phyloP scores from a whole-genome alignment of 768 basidiomycete genomes.

The Podaxis sp. region DNA sequence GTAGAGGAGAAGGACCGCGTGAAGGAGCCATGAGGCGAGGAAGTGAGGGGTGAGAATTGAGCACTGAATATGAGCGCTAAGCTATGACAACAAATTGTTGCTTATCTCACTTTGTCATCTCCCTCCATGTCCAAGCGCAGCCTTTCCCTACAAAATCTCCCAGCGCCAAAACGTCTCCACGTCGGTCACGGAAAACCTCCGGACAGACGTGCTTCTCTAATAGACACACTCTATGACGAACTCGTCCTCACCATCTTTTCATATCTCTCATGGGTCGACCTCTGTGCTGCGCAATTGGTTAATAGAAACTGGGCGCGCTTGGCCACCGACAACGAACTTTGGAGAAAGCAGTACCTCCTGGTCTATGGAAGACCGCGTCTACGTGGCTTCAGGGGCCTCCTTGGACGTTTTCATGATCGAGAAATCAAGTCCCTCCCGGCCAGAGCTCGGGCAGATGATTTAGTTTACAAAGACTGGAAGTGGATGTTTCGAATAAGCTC shows the following conservation, averaged over 20 bases:
- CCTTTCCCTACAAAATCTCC: conserved; percentile 49
- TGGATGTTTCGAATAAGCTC: conserved; percentile 85
- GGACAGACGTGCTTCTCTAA: conserved; percentile 38
- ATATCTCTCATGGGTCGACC: conserved; percentile 62
- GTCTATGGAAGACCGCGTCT: conserved; percentile 69
- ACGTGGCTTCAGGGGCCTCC: conserved; percentile 65
- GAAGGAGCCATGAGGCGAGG: conserved; percentile 47
- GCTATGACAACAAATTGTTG: conserved; percentile 2
- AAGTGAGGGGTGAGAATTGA: conserved; percentile 9
- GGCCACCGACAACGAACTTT: conserved; percentile 69
- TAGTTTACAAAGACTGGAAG: conserved; percentile 63
- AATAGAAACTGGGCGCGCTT: conserved; percentile 69
- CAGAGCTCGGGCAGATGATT: conserved; percentile 37
- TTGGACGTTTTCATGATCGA: conserved; percentile 54
- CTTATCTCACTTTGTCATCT: conserved; percentile 10
- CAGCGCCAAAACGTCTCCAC: conserved; percentile 58
- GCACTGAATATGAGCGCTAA: no score
- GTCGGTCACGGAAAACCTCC: conserved; percentile 17
- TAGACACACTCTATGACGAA: conserved; percentile 70
- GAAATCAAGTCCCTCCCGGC: conserved; percentile 60
- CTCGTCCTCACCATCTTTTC: conserved; percentile 75
- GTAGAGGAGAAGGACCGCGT: conserved; percentile 50
- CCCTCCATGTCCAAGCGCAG: conserved; percentile 49
- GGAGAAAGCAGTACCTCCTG: conserved; percentile 64
- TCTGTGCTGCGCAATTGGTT: conserved; percentile 62